A percentile compares a stretch with the other conserved stretches of the same genome.
Evolutionary conservation across 2,329 filamentous ascomycete species (phyloP).

Genomic region (Reticulascus tulasneorum): DNA sequence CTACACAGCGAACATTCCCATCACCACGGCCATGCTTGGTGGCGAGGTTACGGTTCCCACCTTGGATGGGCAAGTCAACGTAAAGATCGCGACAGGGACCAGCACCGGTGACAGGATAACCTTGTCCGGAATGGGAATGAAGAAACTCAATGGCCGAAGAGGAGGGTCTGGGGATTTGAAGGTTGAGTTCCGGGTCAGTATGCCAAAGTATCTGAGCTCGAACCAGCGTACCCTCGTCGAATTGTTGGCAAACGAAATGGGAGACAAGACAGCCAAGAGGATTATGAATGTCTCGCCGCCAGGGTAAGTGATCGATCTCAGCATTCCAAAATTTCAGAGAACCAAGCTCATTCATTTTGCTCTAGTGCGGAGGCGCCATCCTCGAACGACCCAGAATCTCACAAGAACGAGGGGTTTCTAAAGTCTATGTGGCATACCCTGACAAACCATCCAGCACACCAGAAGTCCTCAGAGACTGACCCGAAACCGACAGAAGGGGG

Average conservation of each 20-base stretch:
- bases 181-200: conserved; percentile 90
- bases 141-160: conserved; percentile 67
- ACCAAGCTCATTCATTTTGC: conserved; percentile 3
- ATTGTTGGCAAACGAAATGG: conserved; percentile 95
- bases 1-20: conserved; percentile 84
- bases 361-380: conserved; percentile 11
- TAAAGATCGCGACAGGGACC: conserved; percentile 88
- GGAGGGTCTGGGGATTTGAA: conserved; percentile 74
- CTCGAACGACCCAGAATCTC: conserved; percentile 38
- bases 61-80: conserved; percentile 82
- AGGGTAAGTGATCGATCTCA: conserved; percentile 38
- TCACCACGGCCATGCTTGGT: conserved; percentile 89
- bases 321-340: background rate
- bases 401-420: conserved; percentile 84
- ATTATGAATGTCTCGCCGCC: conserved; percentile 75
- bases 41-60: conserved; percentile 89
- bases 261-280: conserved; percentile 84
- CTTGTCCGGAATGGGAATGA: conserved; percentile 89
- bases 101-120: conserved; percentile 90
- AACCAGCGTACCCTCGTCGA: conserved; percentile 93
- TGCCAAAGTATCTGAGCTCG: conserved; percentile 89
- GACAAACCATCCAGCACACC: conserved; percentile 67
- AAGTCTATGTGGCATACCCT: conserved; percentile 92
- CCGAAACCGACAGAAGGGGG: no score
- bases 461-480: conserved; percentile 29